A percentile compares a stretch with the other conserved stretches of the same genome.
Conservation (phyloP, 2,329 filamentous ascomycete species). For the Cadophora gregata region DNA sequence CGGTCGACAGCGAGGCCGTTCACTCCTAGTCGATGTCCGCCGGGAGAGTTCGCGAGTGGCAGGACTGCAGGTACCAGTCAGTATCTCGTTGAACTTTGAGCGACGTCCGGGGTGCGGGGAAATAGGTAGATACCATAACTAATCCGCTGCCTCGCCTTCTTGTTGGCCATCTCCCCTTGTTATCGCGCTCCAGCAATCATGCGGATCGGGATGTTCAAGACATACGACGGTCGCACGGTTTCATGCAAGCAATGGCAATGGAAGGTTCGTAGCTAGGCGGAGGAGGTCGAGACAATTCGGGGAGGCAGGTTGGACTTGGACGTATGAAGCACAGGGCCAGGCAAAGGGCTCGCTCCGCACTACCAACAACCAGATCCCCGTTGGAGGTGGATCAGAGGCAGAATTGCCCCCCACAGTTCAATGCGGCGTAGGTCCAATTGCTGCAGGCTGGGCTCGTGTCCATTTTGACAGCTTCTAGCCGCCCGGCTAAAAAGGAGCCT, state of each 20-base stretch:
- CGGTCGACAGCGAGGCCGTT: conserved; percentile 91
- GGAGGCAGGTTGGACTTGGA: background rate
- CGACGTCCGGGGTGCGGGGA: conserved; percentile 14
- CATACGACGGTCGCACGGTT: conserved; percentile 23
- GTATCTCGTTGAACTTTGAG: conserved; percentile 1
- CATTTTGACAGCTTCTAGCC: conserved; percentile 23
- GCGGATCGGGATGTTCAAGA: conserved; percentile 23
- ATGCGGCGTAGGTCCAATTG: conserved; percentile 4
- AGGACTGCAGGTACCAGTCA: conserved; percentile 58
- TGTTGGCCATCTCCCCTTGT: conserved; percentile 61
- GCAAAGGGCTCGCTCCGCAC: conserved; percentile 11
- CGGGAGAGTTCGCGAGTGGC: conserved; percentile 73
- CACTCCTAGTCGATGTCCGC: conserved; percentile 90
- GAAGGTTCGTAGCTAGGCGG: conserved; percentile 8
- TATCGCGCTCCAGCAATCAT: conserved; percentile 30
- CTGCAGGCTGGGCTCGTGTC: background rate
- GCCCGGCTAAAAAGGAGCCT: conserved; percentile 15
- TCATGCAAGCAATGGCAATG: conserved; percentile 25
- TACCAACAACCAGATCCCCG: conserved; percentile 10
- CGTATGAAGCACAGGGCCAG: conserved; percentile 5
- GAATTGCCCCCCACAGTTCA: conserved; percentile 20
- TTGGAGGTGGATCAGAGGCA: conserved; percentile 22
- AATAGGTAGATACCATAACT: conserved; percentile 68
- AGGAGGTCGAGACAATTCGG: background rate
- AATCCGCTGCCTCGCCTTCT: conserved; percentile 72